These are phyloP conservation scores for Rhizopogon salebrosus DNA, from an alignment of 768 basidiomycete genomes.

Conservation along the genomic window DNA sequence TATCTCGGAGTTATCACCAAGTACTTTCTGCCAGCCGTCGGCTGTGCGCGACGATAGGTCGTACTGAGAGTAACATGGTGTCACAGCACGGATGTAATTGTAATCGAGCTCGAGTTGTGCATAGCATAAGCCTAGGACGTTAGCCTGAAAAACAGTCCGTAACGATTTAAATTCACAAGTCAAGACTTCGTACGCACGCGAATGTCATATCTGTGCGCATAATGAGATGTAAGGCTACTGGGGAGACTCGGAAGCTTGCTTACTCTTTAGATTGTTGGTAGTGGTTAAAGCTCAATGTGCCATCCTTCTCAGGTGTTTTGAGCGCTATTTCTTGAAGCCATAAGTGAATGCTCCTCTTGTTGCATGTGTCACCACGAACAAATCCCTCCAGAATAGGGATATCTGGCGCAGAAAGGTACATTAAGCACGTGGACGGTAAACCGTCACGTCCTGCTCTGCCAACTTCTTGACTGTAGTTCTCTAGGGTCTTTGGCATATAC, in stretches of 20 bases:
- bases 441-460: constrained; percentile 41
- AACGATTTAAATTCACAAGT: not conserved
- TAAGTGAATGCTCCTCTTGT: constrained; percentile 30
- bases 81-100: constrained; percentile 37
- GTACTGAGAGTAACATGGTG: constrained; percentile 41
- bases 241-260: constrained; percentile 6
- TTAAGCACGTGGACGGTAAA: constrained; percentile 36
- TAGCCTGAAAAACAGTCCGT: constrained; percentile 23
- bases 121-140: constrained; percentile 39
- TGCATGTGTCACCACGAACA: constrained; percentile 42
- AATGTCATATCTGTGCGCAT: constrained; percentile 32
- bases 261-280: constrained; percentile 36
- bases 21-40: constrained; percentile 24
- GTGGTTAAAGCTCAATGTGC: constrained; percentile 35
- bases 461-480: constrained; percentile 43
- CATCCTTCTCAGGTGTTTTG: constrained; percentile 30
- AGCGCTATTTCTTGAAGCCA: constrained; percentile 37
- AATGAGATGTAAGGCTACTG: not conserved
- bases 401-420: constrained; percentile 40
- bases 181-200: constrained; percentile 19
- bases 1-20: constrained; percentile 24
- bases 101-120: constrained; percentile 45
- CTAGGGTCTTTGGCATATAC: constrained; percentile 41
- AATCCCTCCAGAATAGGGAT: constrained; percentile 45
- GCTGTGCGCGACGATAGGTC: constrained; percentile 27